Percentiles rank a stretch among this genome's conserved stretches.
Conservation (phyloP, 169 alveolate genomes). For the Plasmodium chabaudi region DNA sequence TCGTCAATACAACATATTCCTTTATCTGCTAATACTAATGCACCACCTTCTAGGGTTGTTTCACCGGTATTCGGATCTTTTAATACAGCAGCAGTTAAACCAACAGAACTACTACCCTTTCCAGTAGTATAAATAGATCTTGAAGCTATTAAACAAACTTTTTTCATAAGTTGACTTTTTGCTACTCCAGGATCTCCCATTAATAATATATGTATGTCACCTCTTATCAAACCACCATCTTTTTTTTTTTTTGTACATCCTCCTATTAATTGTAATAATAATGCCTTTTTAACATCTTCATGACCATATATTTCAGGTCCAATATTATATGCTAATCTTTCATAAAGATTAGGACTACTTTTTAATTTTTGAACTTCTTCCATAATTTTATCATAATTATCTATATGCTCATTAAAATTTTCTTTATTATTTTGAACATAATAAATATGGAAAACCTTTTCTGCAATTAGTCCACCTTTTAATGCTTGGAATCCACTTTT, state of each 20-base stretch:
- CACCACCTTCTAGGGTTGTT: constrained; percentile 97
- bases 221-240: constrained; percentile 98
- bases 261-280: constrained; percentile 93
- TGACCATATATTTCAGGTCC: constrained; percentile 98
- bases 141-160: constrained; percentile 91
- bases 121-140: constrained; percentile 96
- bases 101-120: constrained; percentile 97
- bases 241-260: constrained; percentile 94
- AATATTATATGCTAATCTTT: constrained; percentile 93
- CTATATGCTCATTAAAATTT: constrained; percentile 72
- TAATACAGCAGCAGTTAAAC: constrained; percentile 98
- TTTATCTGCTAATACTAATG: constrained; percentile 96
- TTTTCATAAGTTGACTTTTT: constrained; percentile 95
- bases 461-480: constrained; percentile 82
- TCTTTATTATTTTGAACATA: constrained; percentile 90
- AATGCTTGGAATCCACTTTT: constrained; percentile 84
- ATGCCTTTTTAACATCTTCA: constrained; percentile 97
- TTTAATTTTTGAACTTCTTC: constrained; percentile 82
- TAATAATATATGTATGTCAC: constrained; percentile 97
- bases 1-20: constrained; percentile 99
- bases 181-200: constrained; percentile 99
- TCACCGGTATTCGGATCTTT: constrained; percentile 95
- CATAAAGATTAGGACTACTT: constrained; percentile 89
- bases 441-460: constrained; percentile 89
- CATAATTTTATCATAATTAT: constrained; percentile 76